phyloP scores from a whole-genome alignment of 768 basidiomycete genomes.

The Leccinum disarticulatum region DNA sequence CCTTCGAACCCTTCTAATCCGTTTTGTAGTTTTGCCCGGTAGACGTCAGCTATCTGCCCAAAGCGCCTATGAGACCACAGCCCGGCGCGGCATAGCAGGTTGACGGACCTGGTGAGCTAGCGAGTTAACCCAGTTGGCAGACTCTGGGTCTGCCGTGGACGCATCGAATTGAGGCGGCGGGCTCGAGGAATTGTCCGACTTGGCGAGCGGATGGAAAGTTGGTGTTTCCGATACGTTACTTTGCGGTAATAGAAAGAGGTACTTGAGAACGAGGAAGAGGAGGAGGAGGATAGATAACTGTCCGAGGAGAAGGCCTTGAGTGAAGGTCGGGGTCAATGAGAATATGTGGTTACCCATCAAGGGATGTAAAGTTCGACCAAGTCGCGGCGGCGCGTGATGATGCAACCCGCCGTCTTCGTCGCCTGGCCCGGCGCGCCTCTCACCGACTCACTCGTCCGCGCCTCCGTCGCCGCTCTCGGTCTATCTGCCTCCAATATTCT shows the following conservation, averaged over 20 bases:
- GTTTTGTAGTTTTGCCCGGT: constrained; percentile 74
- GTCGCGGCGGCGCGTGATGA: neutral
- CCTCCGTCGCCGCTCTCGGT: constrained; percentile 38
- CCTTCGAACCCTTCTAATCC: constrained; percentile 70
- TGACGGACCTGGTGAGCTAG: constrained; percentile 73
- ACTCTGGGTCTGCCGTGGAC: constrained; percentile 49
- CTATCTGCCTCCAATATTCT: constrained; percentile 29
- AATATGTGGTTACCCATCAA: constrained; percentile 54
- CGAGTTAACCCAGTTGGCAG: constrained; percentile 89
- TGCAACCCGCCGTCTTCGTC: constrained; percentile 37
- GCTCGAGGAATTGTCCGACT: constrained; percentile 44
- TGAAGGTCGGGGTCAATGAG: constrained; percentile 85
- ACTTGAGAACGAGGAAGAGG: constrained; percentile 81
- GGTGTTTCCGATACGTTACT: constrained; percentile 54
- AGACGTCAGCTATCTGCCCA: constrained; percentile 63
- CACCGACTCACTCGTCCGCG: constrained; percentile 47
- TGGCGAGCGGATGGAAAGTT: constrained; percentile 59
- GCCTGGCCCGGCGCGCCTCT: constrained; percentile 57
- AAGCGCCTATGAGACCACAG: neutral
- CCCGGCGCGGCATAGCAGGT: neutral
- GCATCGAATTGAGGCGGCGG: constrained; percentile 8
- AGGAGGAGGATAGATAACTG: constrained; percentile 85
- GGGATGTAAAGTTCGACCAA: neutral
- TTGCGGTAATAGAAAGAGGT: constrained; percentile 88
- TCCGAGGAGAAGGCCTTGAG: constrained; percentile 90